Conservation (phyloP, 2,329 filamentous ascomycete genomes). For the Alternaria atra region DNA sequence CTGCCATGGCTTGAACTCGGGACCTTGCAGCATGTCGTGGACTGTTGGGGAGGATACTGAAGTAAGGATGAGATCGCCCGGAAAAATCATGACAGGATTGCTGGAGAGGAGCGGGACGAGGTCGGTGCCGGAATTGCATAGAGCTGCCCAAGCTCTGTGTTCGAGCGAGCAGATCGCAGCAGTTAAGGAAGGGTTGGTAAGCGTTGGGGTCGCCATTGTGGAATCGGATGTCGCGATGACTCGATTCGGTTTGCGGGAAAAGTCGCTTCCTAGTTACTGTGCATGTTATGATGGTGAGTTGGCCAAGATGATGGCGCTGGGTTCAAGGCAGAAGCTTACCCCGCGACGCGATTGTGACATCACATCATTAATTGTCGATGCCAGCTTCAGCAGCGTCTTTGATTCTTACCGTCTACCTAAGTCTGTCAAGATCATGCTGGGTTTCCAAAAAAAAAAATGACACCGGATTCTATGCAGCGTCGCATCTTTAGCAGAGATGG, state of each 20-base stretch:
- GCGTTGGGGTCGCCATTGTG: slow-evolving; percentile 21
- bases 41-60: slow-evolving; percentile 42
- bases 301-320: not conserved
- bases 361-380: not conserved
- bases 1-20: slow-evolving; percentile 35
- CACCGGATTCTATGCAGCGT: not conserved
- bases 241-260: not conserved
- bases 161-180: slow-evolving; percentile 40
- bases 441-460: no score
- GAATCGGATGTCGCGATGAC: not conserved
- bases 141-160: slow-evolving; percentile 50
- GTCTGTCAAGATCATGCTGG: not conserved
- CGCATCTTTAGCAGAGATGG: not conserved
- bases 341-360: slow-evolving; percentile 25
- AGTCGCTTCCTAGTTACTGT: not conserved
- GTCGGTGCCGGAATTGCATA: slow-evolving; percentile 43
- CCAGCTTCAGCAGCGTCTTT: not conserved
- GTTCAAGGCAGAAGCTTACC: slow-evolving; percentile 6
- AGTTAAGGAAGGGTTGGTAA: slow-evolving; percentile 36
- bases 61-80: slow-evolving; percentile 47
- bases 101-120: slow-evolving; percentile 45
- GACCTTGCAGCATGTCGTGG: slow-evolving; percentile 30
- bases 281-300: not conserved
- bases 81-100: slow-evolving; percentile 54
- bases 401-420: not conserved